Percentiles rank a stretch among this genome's conserved stretches.
phyloP scores from a whole-genome alignment of 179 eudicot species.

The Silene coronaria region DNA sequence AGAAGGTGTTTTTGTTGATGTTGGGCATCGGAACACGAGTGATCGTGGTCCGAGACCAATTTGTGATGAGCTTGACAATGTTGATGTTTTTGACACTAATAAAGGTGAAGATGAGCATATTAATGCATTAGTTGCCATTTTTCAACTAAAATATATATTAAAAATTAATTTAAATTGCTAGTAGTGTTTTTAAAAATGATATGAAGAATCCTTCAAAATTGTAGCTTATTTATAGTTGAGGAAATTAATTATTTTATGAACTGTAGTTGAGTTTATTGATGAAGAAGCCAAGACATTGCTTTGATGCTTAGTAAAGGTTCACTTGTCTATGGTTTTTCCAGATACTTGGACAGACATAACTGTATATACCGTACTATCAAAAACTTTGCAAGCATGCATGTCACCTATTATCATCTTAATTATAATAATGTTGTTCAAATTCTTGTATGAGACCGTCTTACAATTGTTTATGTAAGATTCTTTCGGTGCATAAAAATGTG shows the following conservation, averaged over 20 bases:
- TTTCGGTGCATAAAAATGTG: no score
- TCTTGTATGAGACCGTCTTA: no score
- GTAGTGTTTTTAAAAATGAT: background rate
- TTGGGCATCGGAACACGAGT: conserved; percentile 4
- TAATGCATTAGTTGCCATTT: conserved; percentile 23
- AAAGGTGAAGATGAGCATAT: conserved; percentile 18
- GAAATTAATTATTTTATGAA: background rate
- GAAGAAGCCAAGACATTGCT: conserved; percentile 12
- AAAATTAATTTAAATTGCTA: background rate
- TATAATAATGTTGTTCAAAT: no score
- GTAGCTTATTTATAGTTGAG: conserved; percentile 5
- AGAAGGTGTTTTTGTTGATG: conserved; percentile 6
- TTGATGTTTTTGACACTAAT: conserved; percentile 15
- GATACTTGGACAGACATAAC: background rate
- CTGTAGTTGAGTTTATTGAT: background rate
- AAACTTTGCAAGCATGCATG: background rate
- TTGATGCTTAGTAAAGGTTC: conserved; percentile 11
- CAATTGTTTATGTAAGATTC: no score
- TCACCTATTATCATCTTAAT: no score
- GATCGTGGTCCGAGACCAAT: conserved; percentile 16
- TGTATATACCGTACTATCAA: background rate
- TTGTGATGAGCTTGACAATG: background rate
- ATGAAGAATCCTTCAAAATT: background rate
- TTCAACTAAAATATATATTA: background rate
- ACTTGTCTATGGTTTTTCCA: conserved; percentile 1